Percentiles rank a stretch among this genome's conserved stretches.
These are phyloP conservation scores for Eucalyptus sp. DNA, from an alignment of 345 rosid species.

Conservation along the genomic window DNA sequence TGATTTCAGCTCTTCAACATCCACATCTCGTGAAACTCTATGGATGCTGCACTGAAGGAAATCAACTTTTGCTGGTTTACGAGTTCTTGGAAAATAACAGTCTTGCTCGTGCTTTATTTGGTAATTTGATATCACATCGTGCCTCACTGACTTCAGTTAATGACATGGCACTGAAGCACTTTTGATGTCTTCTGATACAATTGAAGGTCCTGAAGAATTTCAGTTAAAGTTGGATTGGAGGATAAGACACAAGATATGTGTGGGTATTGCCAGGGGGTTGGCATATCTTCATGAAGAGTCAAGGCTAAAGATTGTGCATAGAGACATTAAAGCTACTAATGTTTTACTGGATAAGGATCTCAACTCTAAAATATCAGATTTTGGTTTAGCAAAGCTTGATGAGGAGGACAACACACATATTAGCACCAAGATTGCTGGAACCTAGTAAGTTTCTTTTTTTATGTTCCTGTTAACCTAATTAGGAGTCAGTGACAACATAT, in stretches of 20 bases:
- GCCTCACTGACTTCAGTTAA: neutral
- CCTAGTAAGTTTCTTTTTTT: conserved; percentile 2
- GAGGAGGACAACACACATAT: conserved; percentile 23
- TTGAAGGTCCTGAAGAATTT: neutral
- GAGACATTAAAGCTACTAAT: conserved; percentile 27
- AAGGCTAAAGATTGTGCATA: conserved; percentile 17
- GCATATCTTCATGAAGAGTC: conserved; percentile 28
- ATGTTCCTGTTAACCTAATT: neutral
- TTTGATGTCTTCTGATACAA: neutral
- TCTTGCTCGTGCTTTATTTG: conserved; percentile 5
- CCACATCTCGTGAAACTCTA: conserved; percentile 10
- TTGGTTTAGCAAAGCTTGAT: conserved; percentile 24
- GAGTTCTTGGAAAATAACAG: conserved; percentile 13
- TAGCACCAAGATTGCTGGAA: conserved; percentile 21
- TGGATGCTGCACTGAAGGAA: conserved; percentile 12
- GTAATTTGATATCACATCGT: neutral
- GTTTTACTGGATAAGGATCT: conserved; percentile 14
- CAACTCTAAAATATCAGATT: conserved; percentile 21
- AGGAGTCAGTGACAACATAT: neutral
- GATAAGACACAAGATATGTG: conserved; percentile 9
- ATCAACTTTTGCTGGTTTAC: conserved; percentile 8
- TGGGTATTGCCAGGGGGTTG: conserved; percentile 22
- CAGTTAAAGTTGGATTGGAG: conserved; percentile 4
- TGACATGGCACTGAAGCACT: neutral
- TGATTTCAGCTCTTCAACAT: conserved; percentile 10